These are phyloP conservation scores for Salix viminalis DNA, from an alignment of 345 rosid species.

Conservation along the genomic window DNA sequence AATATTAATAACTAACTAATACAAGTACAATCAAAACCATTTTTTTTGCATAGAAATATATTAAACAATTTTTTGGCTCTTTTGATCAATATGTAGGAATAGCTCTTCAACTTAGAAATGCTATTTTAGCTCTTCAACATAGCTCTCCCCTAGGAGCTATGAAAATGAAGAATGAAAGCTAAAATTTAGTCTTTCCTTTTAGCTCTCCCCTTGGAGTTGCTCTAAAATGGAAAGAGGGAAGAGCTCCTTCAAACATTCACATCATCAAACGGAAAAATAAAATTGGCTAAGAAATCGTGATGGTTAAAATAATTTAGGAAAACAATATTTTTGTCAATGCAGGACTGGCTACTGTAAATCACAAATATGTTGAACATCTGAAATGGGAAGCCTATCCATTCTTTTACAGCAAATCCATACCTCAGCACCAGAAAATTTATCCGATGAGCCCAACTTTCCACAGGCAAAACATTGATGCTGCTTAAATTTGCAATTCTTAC, in stretches of 20 bases:
- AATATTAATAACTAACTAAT: too few relatives aligned
- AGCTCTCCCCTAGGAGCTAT: too few relatives aligned
- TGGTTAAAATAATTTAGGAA: neutral
- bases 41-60: too few relatives aligned
- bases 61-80: too few relatives aligned
- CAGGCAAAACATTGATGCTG: conserved; percentile 82
- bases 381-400: neutral
- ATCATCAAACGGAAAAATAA: neutral
- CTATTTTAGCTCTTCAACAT: too few relatives aligned
- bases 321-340: neutral
- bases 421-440: conserved; percentile 61
- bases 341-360: neutral
- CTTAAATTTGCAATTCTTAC: conserved; percentile 70
- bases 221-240: neutral
- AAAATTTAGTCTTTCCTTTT: too few relatives aligned
- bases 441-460: conserved; percentile 76
- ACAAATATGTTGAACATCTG: neutral
- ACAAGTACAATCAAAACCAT: too few relatives aligned
- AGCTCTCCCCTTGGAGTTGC: too few relatives aligned
- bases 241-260: neutral
- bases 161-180: too few relatives aligned
- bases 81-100: too few relatives aligned
- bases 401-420: conserved; percentile 36
- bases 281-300: neutral
- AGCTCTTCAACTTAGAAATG: too few relatives aligned